Base-by-base conservation (phyloP, 768 basidiomycete species). In the Boletus reticulatus region DNA sequence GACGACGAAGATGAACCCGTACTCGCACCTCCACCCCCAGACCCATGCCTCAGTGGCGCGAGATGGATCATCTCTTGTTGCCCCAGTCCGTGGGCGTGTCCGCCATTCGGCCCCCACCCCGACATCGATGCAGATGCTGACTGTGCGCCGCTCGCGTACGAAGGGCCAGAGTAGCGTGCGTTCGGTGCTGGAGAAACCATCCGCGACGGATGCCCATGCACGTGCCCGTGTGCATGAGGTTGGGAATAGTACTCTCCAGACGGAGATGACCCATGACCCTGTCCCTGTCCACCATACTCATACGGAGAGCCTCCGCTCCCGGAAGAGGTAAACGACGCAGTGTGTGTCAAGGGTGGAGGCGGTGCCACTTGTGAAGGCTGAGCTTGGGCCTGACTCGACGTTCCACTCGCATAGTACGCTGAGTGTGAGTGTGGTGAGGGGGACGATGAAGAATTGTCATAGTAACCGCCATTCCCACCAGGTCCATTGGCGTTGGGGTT, bases 21-120 rank as follows among this genome's bases (percentile, higher is more conserved):
- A 31, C 51, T 65, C 38, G 56, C 59, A 34, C 44, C 46, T 4
- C 52, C 61, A 20, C 5, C 50, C 2, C 47, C 57, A 14, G 66
- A 46, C 2, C 22, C 60, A 24, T 67, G 70, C 32, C 72, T 60
- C 34, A 75, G 51, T 6, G 74, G 73, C 5, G 72, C 70, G 31
- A 73, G 71, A 46, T 74, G 73, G 11, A 72, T 73, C 60, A 71
- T 68, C 31, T 71, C 68, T 29, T 70, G 66, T 42, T 63, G 70
- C 27, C 64, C 62, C 22, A 69, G 46, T 32, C 55, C 55, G 13
- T 66, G 62, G 6, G 47, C 29, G 4, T 63, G 66, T 16, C 43
- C 56, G 7, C 58, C 59, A 13, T 57, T 62, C 6, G 64, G 22
- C 4, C 55, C 65, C 66, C 67, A 67, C 5, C 58, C 64, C 0